A percentile compares a stretch with the other conserved stretches of the same genome.
Evolutionary conservation across 2,329 filamentous ascomycete genomes (phyloP).

Genomic region (Dryadomyces quercivorus): DNA sequence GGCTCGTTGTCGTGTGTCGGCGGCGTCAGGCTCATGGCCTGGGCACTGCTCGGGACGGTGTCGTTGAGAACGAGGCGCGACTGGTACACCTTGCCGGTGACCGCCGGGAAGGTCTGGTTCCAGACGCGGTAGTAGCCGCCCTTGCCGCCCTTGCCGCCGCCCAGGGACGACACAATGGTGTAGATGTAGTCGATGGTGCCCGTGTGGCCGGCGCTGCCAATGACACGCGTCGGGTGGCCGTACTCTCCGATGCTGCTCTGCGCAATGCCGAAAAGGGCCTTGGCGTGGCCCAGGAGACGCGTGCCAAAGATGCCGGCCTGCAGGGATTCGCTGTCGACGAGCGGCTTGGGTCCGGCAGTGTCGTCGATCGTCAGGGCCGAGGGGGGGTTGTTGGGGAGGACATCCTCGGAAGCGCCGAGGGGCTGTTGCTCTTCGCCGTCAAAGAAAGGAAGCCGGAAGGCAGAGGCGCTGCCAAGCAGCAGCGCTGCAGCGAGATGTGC

Average conservation of each 20-base stretch:
- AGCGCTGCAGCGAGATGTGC: constrained; percentile 7
- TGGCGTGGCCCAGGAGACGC: constrained; percentile 45
- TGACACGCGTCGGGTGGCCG: constrained; percentile 58
- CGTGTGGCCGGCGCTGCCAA: constrained; percentile 54
- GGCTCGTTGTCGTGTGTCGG: constrained; percentile 47
- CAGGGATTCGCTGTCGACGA: constrained; percentile 36
- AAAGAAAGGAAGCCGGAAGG: constrained; percentile 4
- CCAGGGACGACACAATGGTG: constrained; percentile 38
- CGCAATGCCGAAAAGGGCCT: constrained; percentile 51
- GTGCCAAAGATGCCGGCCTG: constrained; percentile 43
- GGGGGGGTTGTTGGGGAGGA: neutral
- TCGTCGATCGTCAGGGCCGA: neutral
- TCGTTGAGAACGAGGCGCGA: constrained; percentile 44
- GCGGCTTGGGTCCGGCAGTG: constrained; percentile 9
- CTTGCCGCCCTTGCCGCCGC: constrained; percentile 19
- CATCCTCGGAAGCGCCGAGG: neutral
- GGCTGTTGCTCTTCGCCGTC: constrained; percentile 4
- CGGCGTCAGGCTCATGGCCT: constrained; percentile 54
- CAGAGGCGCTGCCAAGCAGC: constrained; percentile 9
- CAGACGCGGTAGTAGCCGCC: constrained; percentile 44
- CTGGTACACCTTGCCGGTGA: constrained; percentile 47
- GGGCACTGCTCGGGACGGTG: constrained; percentile 34
- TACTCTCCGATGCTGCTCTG: constrained; percentile 46
- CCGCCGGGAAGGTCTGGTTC: constrained; percentile 53
- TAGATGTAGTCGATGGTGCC: constrained; percentile 53